These are phyloP conservation scores for Candida oleophila DNA, from an alignment of 805 yeast species.

Conservation along the genomic window DNA sequence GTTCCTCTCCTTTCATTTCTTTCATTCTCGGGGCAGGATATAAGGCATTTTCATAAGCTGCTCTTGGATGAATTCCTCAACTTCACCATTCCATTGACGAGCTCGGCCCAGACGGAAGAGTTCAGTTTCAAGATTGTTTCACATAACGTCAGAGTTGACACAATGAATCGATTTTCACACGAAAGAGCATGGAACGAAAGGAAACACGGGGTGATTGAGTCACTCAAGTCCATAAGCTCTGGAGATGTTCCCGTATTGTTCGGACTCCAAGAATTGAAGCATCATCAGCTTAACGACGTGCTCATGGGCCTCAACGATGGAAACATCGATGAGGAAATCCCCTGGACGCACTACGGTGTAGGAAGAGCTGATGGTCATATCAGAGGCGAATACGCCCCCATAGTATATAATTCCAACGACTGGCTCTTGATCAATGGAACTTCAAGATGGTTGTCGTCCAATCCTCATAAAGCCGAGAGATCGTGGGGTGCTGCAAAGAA, in stretches of 20 bases:
- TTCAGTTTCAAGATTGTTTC: slow-evolving; percentile 13
- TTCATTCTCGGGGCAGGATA: background rate
- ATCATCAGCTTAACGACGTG: slow-evolving; percentile 10
- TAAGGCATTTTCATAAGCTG: background rate
- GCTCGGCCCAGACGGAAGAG: background rate
- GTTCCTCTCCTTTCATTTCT: background rate
- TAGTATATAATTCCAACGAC: slow-evolving; percentile 36
- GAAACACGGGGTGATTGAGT: slow-evolving; percentile 4
- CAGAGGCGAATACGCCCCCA: slow-evolving; percentile 52
- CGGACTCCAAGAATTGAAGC: slow-evolving; percentile 10
- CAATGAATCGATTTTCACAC: slow-evolving; percentile 3
- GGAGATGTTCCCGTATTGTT: slow-evolving; percentile 6
- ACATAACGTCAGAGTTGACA: slow-evolving; percentile 11
- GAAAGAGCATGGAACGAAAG: slow-evolving; percentile 8
- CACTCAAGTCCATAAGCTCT: slow-evolving; percentile 3
- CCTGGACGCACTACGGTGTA: slow-evolving; percentile 43
- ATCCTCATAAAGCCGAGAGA: slow-evolving; percentile 52
- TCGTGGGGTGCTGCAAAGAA: slow-evolving; percentile 39
- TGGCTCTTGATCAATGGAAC: slow-evolving; percentile 41
- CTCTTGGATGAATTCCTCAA: background rate
- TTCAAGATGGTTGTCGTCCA: slow-evolving; percentile 53
- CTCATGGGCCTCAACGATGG: slow-evolving; percentile 7
- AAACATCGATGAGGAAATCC: slow-evolving; percentile 12
- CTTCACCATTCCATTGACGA: background rate
- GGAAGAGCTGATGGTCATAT: slow-evolving; percentile 54